Evolutionary conservation across 495 filamentous ascomycete genomes (phyloP).

Genomic region (Xylaria palmicola): DNA sequence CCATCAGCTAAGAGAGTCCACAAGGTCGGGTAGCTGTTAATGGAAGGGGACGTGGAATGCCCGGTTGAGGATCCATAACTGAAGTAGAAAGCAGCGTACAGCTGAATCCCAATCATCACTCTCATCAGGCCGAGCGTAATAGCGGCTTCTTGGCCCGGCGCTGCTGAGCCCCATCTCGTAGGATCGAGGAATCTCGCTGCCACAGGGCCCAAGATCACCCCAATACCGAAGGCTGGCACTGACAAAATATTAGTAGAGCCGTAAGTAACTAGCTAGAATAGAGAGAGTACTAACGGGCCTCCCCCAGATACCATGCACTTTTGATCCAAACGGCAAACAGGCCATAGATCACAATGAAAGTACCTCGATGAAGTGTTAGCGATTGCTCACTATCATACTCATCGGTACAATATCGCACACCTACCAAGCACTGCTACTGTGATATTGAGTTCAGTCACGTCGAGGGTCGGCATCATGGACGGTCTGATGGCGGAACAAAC

Average conservation of each 20-base stretch:
- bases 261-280: background rate
- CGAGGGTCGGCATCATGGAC: slow-evolving; percentile 46
- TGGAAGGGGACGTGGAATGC: background rate
- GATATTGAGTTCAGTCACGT: slow-evolving; percentile 53
- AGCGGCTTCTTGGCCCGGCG: slow-evolving; percentile 38
- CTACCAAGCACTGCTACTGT: slow-evolving; percentile 47
- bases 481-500: background rate
- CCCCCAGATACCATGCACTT: slow-evolving; percentile 55
- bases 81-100: slow-evolving; percentile 35
- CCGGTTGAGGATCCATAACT: slow-evolving; percentile 22
- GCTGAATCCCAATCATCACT: slow-evolving; percentile 56
- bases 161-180: slow-evolving; percentile 41
- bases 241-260: background rate
- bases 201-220: slow-evolving; percentile 49
- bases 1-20: slow-evolving; percentile 33
- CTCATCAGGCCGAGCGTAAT: slow-evolving; percentile 52
- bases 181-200: slow-evolving; percentile 49
- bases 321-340: slow-evolving; percentile 55
- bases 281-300: slow-evolving; percentile 46
- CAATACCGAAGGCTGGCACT: slow-evolving; percentile 54
- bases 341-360: slow-evolving; percentile 44
- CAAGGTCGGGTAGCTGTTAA: background rate
- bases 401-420: background rate
- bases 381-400: background rate
- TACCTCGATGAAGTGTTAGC: slow-evolving; percentile 22